Evolutionary conservation across 768 basidiomycete genomes (phyloP).

Genomic region (Lactarius pseudohatsudake): DNA sequence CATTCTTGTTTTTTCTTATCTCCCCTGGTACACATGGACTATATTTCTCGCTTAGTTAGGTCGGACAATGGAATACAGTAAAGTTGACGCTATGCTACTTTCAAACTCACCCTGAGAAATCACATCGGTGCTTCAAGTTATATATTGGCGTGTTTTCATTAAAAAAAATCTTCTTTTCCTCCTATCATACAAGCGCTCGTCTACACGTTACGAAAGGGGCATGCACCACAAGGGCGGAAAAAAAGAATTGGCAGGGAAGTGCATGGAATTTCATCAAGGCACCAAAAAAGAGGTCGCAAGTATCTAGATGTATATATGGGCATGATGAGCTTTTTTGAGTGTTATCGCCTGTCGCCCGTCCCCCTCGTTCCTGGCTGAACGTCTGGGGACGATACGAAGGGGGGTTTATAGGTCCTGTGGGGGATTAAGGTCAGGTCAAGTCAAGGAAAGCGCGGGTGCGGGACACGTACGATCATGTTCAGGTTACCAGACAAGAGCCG

Average conservation of each 20-base stretch:
- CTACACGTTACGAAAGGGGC: slow-evolving; percentile 2
- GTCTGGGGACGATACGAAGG: not conserved
- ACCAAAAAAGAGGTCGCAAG: not conserved
- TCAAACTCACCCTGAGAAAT: not conserved
- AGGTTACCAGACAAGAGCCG: slow-evolving; percentile 72
- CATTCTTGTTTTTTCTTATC: not conserved
- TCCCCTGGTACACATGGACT: not conserved
- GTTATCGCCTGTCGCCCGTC: not conserved
- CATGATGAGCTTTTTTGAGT: not conserved
- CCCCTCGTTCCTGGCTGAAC: slow-evolving; percentile 1
- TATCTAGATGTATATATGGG: not conserved
- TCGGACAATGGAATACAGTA: not conserved
- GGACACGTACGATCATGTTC: slow-evolving; percentile 59
- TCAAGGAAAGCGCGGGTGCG: not conserved
- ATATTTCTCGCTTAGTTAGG: slow-evolving; percentile 5
- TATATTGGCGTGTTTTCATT: not conserved
- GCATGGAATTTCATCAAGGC: not conserved
- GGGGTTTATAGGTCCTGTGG: slow-evolving; percentile 22
- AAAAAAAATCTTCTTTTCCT: not conserved
- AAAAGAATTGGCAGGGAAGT: not conserved
- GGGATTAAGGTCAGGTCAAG: not conserved
- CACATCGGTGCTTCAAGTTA: not conserved
- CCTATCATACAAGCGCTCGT: slow-evolving; percentile 6
- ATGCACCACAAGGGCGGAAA: not conserved
- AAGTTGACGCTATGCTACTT: not conserved